Percentiles rank a stretch among this genome's conserved stretches.
Evolutionary conservation across 345 rosid genomes (phyloP).

Genomic region (Citrus hindsii): DNA sequence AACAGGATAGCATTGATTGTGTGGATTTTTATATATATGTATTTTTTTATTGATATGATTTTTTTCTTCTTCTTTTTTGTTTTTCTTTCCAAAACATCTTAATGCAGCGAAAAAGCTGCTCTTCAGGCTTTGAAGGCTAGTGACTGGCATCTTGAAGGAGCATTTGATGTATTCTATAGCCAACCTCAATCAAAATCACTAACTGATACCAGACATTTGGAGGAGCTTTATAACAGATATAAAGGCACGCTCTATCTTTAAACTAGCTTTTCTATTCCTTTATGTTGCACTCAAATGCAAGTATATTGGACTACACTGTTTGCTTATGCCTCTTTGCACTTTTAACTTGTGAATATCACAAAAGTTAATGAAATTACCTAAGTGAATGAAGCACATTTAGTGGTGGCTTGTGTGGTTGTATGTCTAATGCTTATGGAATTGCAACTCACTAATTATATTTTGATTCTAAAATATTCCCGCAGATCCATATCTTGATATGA

Average conservation of each 20-base stretch:
- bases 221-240: conserved; percentile 89
- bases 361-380: neutral
- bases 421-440: neutral
- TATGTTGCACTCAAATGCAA: neutral
- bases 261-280: neutral
- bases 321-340: neutral
- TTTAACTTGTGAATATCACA: neutral
- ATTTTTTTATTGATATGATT: neutral
- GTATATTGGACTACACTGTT: neutral
- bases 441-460: neutral
- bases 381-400: neutral
- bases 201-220: conserved; percentile 77
- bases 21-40: neutral
- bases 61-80: neutral
- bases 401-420: neutral
- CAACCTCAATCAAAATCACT: conserved; percentile 72
- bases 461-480: conserved; percentile 21
- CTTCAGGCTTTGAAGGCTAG: conserved; percentile 84
- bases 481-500: conserved; percentile 69
- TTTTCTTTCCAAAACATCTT: neutral
- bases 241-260: conserved; percentile 52
- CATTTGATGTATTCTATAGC: conserved; percentile 86
- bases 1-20: neutral
- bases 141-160: conserved; percentile 96
- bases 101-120: conserved; percentile 81